These are phyloP conservation scores for Ceratocystiopsis brevicomis DNA, from an alignment of 2,329 filamentous ascomycete genomes.

Conservation along the genomic window DNA sequence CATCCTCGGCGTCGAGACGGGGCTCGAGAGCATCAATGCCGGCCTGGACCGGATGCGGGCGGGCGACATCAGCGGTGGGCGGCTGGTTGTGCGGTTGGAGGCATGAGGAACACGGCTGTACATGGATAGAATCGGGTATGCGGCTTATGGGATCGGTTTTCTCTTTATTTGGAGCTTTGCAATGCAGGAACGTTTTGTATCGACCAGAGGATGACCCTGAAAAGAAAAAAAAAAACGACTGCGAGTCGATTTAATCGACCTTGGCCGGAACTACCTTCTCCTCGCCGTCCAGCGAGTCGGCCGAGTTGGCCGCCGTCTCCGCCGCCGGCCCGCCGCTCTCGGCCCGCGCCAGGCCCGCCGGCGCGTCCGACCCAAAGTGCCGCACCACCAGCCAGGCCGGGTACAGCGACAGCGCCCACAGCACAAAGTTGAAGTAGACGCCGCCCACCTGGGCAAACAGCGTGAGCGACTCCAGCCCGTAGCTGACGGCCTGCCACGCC, in stretches of 20 bases:
- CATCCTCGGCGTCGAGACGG: constrained; percentile 43
- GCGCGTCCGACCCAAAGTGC: constrained; percentile 26
- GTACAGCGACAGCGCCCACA: constrained; percentile 44
- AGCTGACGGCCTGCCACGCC: constrained; percentile 54
- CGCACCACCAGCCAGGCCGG: constrained; percentile 50
- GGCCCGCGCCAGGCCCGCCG: too few relatives aligned
- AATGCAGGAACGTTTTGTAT: too few relatives aligned
- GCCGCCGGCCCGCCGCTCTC: too few relatives aligned
- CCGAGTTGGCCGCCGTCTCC: too few relatives aligned
- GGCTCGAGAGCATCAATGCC: constrained; percentile 46
- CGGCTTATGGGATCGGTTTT: too few relatives aligned
- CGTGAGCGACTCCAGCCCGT: constrained; percentile 42
- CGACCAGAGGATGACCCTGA: too few relatives aligned
- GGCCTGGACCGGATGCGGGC: constrained; percentile 46
- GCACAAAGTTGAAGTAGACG: constrained; percentile 50
- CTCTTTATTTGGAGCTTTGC: too few relatives aligned
- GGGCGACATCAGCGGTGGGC: constrained; percentile 47
- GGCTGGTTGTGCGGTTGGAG: constrained; percentile 37
- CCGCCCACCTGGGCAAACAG: constrained; percentile 46
- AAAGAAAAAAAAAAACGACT: too few relatives aligned
- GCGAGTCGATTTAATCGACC: too few relatives aligned
- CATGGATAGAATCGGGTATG: too few relatives aligned
- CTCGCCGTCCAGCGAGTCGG: too few relatives aligned
- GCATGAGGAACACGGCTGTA: not conserved
- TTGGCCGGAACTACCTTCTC: too few relatives aligned